A percentile compares a stretch with the other conserved stretches of the same genome.
Evolutionary conservation across 495 filamentous ascomycete species (phyloP).

Genomic region (Aspergillus panamensis): DNA sequence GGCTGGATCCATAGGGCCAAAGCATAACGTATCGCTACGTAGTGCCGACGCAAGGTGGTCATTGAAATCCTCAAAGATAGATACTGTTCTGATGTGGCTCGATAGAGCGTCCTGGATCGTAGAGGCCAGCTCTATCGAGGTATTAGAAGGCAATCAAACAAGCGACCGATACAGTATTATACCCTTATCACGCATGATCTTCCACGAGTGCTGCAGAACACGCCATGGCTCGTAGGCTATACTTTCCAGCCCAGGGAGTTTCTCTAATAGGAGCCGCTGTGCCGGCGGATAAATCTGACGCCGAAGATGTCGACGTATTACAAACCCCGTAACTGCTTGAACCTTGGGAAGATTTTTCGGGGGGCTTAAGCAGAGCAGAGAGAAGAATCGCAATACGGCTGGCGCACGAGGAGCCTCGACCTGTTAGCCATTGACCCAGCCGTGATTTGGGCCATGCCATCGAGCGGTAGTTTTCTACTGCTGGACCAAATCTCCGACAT

Average conservation of each 20-base stretch:
- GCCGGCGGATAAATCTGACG: conserved; percentile 1
- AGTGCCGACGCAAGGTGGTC: conserved; percentile 1
- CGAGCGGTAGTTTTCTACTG: not conserved
- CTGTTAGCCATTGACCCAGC: conserved; percentile 5
- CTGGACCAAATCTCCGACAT: conserved; percentile 1
- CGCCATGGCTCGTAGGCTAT: not conserved
- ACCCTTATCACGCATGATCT: conserved; percentile 1
- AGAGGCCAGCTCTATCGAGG: conserved; percentile 6
- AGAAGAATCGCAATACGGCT: not conserved
- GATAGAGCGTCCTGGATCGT: not conserved
- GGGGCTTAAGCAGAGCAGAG: not conserved
- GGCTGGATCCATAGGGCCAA: not conserved
- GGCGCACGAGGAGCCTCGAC: not conserved
- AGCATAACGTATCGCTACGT: not conserved
- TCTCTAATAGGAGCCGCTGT: not conserved
- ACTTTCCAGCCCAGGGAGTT: conserved; percentile 2
- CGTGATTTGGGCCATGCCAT: conserved; percentile 3
- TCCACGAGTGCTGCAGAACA: not conserved
- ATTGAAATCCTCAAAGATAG: conserved; percentile 3
- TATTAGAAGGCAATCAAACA: conserved; percentile 4
- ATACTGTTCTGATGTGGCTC: conserved; percentile 1
- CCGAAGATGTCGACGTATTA: conserved; percentile 3
- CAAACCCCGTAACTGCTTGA: conserved; percentile 1
- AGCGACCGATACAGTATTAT: not conserved
- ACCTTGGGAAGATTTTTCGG: conserved; percentile 1